A percentile compares a stretch with the other conserved stretches of the same genome.
Conservation (phyloP, 2,329 filamentous ascomycete genomes). For the Pseudocercospora musae region DNA sequence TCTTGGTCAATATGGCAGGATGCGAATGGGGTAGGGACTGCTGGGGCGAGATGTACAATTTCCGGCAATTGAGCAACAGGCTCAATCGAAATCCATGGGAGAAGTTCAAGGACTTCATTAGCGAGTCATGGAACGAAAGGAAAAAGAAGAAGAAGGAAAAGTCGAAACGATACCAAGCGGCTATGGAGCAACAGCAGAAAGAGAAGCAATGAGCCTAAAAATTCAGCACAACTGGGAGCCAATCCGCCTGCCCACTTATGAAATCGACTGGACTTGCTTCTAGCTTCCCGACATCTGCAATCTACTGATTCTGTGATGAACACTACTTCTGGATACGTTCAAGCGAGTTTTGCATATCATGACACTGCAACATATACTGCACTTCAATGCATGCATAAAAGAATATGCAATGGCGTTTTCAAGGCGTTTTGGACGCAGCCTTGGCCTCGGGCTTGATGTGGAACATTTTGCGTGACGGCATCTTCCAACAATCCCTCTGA, state of each 20-base stretch:
- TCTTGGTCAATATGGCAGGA: conserved; percentile 96
- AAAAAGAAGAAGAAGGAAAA: conserved; percentile 24
- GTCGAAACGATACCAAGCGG: conserved; percentile 19
- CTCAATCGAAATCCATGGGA: conserved; percentile 84
- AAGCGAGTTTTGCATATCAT: conserved; percentile 15
- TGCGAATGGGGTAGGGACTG: conserved; percentile 97
- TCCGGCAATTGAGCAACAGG: conserved; percentile 84
- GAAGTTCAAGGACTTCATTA: conserved; percentile 51
- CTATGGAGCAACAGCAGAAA: conserved; percentile 13
- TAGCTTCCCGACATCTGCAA: not conserved
- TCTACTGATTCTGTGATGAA: not conserved
- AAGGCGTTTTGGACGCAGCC: not conserved
- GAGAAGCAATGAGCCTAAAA: conserved; percentile 1
- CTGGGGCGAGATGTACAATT: conserved; percentile 97
- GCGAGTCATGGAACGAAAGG: conserved; percentile 35
- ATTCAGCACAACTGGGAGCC: conserved; percentile 1
- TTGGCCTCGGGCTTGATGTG: not conserved
- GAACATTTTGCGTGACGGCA: not conserved
- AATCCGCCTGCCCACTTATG: not conserved
- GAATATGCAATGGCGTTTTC: not conserved
- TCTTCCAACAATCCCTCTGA: not conserved
- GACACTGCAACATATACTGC: not conserved
- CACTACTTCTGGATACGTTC: conserved; percentile 14
- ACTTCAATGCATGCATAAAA: not conserved
- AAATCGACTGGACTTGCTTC: conserved; percentile 3